phyloP scores from a whole-genome alignment of 148 eudicot genomes.

The Rhododendron griersonianum region DNA sequence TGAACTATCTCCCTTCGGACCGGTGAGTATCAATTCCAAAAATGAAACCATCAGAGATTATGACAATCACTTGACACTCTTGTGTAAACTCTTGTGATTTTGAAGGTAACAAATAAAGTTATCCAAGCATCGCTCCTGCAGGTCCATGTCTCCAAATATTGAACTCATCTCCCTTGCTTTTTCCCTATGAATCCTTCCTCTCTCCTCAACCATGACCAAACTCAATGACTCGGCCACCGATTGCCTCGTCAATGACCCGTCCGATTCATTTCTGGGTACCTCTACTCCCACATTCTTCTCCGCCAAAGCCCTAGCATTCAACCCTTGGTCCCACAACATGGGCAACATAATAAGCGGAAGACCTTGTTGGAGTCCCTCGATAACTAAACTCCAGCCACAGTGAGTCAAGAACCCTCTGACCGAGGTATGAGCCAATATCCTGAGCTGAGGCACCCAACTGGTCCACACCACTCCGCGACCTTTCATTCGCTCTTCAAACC shows the following conservation, averaged over 20 bases:
- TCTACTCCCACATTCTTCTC: constrained; percentile 4
- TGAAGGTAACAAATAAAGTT: neutral
- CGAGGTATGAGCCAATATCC: constrained; percentile 8
- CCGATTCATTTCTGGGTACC: constrained; percentile 13
- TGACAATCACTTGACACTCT: neutral
- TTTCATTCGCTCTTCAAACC: constrained; percentile 12
- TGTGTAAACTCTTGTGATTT: neutral
- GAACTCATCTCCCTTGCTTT: neutral
- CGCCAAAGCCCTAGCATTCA: constrained; percentile 13
- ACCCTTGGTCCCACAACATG: constrained; percentile 12
- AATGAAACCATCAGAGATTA: too few species aligned
- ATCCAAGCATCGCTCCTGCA: neutral
- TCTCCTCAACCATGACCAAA: neutral
- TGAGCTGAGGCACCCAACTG: constrained; percentile 18
- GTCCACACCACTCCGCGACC: constrained; percentile 13
- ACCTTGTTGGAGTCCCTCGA: constrained; percentile 8
- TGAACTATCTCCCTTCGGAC: too few species aligned
- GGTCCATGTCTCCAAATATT: neutral
- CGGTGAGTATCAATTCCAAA: too few species aligned
- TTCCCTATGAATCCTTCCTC: neutral
- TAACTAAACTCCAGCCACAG: constrained; percentile 2
- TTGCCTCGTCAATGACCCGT: neutral
- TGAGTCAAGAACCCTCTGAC: constrained; percentile 6
- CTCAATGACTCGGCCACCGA: constrained; percentile 13
- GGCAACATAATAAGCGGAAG: constrained; percentile 11